Base-by-base conservation (phyloP, 2,329 filamentous ascomycete genomes). In the Arthroderma uncinatum region DNA sequence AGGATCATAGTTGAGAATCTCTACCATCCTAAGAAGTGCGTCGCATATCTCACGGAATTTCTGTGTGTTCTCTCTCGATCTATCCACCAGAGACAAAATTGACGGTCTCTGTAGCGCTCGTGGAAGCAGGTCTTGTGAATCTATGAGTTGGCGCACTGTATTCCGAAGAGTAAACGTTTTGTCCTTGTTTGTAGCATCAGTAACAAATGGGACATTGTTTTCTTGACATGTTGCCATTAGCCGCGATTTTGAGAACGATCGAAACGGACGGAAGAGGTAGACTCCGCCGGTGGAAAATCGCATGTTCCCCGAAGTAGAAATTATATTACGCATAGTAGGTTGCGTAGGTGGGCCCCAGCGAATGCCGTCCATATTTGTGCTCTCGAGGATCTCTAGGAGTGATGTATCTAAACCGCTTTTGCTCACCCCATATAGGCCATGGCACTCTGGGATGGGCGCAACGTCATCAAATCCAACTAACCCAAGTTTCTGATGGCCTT, bases 121-220 rank as follows among this genome's bases (percentile, higher is more conserved):
- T 0, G 93, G 92, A 2, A 97, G 73, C 47, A 21, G 33, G 2
- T 69, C 66, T 58, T 84, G 72, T 3, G 78, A 71, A 25, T 76
- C 72, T 19, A 81, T 77, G 44, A 95, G 69, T 67, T 86, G 74
- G 33, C 92, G 82, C 37, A 96, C 76, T 0, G 92, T 84, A 65
- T 98, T 98, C 37, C 93, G 82, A 47, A 79, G 72, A 0, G 93
- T 95, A 58, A 94, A 73, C 0, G 84, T 89, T 7, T 77, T 79
- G 64, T 96, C 86, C 14, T 76, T 70, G 66, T 98, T 98, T 1
- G 91, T 96, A 42, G 77, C 74, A 68, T 98, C 93, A 67, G 93
- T 88, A 61, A 89, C 87, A 86, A 89, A 97, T 0, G 74, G 72
- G 8, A 94, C 73, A 0, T 76, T 71, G 62, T 84, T 79, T n/a